Evolutionary conservation across 305 asterid species (phyloP).

Genomic region (Andrographis paniculata): DNA sequence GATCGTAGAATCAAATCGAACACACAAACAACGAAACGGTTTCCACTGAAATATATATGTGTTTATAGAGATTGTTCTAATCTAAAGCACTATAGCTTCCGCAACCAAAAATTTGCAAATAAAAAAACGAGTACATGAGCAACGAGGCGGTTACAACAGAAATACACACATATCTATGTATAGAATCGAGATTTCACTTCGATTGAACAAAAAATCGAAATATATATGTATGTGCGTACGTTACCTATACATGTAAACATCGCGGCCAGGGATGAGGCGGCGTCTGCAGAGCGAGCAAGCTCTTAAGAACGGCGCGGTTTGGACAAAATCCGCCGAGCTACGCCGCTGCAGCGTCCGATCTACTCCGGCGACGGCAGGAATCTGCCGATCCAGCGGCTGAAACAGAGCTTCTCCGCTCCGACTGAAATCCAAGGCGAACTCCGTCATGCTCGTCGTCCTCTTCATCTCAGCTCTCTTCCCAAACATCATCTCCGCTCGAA

Average conservation of each 20-base stretch:
- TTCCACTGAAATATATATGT: too few relatives aligned
- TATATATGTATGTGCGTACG: too few relatives aligned
- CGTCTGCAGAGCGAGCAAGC: conserved; percentile 63
- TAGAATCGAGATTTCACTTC: too few relatives aligned
- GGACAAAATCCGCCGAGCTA: conserved; percentile 43
- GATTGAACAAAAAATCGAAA: too few relatives aligned
- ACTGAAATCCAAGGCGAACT: conserved; percentile 51
- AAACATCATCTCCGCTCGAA: conserved; percentile 26
- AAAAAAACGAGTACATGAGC: too few relatives aligned
- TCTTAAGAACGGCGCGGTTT: conserved; percentile 51
- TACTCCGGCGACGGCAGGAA: conserved; percentile 23
- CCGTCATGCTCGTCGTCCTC: conserved; percentile 83
- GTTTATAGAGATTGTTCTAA: too few relatives aligned
- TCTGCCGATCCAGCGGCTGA: conserved; percentile 24
- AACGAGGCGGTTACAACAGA: too few relatives aligned
- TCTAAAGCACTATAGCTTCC: too few relatives aligned
- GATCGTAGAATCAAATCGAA: too few relatives aligned
- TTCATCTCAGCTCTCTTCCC: conserved; percentile 74
- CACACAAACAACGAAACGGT: too few relatives aligned
- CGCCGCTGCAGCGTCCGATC: conserved; percentile 42
- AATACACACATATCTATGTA: too few relatives aligned
- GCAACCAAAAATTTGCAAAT: too few relatives aligned
- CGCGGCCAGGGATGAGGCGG: conserved; percentile 60
- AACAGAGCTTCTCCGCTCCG: neutral
- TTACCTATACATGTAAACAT: conserved; percentile 87